These are phyloP conservation scores for Apiospora phragmitis DNA, from an alignment of 2,329 filamentous ascomycete genomes.

Conservation along the genomic window DNA sequence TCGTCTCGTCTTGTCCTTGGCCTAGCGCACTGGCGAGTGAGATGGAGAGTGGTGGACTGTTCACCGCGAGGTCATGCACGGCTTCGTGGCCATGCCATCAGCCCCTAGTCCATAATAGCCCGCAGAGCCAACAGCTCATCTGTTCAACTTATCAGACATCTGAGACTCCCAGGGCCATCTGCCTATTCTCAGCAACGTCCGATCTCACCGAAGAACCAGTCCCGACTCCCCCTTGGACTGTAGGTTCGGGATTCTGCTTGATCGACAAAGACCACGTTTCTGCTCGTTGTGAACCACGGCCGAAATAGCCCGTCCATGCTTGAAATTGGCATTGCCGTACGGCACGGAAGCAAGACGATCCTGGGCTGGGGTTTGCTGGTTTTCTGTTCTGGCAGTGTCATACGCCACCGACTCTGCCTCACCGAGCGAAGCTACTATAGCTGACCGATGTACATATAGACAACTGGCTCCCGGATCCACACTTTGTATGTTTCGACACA, in stretches of 20 bases:
- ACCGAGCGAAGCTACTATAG: constrained; percentile 26
- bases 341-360: constrained; percentile 2
- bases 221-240: background rate
- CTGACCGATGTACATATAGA: constrained; percentile 33
- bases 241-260: constrained; percentile 7
- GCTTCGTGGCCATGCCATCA: constrained; percentile 44
- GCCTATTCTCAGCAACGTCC: constrained; percentile 19
- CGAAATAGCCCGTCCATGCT: background rate
- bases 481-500: constrained; percentile 29
- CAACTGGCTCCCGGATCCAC: constrained; percentile 32
- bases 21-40: constrained; percentile 32
- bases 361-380: constrained; percentile 2
- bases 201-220: constrained; percentile 8
- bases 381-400: background rate
- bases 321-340: background rate
- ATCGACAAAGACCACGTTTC: constrained; percentile 11
- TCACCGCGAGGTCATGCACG: constrained; percentile 44
- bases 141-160: constrained; percentile 22
- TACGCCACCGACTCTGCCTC: constrained; percentile 26
- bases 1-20: constrained; percentile 21
- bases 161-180: constrained; percentile 22
- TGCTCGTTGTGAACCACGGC: background rate
- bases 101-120: constrained; percentile 38
- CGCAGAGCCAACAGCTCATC: constrained; percentile 34
- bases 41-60: constrained; percentile 32